A percentile compares a stretch with the other conserved stretches of the same genome.
These are phyloP conservation scores for Cicer bijugum DNA, from an alignment of 306 rosid species.

Conservation along the genomic window DNA sequence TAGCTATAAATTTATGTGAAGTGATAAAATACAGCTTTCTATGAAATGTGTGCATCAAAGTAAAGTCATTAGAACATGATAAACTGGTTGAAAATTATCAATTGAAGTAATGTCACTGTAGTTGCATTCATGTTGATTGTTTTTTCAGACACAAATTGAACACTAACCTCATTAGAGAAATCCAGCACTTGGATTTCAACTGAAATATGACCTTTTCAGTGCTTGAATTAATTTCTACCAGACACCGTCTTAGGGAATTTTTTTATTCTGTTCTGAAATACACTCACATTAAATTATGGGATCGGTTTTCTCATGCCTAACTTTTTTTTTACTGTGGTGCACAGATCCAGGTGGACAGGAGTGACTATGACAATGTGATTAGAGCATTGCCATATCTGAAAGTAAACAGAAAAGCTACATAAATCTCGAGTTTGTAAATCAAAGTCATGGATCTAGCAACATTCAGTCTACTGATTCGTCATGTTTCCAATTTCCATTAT, in stretches of 20 bases:
- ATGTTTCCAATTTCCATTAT: slow-evolving; percentile 1
- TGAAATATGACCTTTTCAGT: background rate
- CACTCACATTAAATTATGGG: slow-evolving; percentile 9
- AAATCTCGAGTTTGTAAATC: slow-evolving; percentile 38
- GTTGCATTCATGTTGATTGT: slow-evolving; percentile 21
- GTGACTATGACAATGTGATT: slow-evolving; percentile 91
- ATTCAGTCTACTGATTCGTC: slow-evolving; percentile 35
- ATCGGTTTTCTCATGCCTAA: slow-evolving; percentile 44
- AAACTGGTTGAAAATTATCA: background rate
- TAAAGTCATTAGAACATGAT: slow-evolving; percentile 23
- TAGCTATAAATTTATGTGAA: background rate
- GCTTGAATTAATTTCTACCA: background rate
- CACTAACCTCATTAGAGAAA: background rate
- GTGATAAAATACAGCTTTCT: slow-evolving; percentile 8
- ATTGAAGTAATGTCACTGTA: slow-evolving; percentile 5
- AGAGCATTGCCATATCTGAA: slow-evolving; percentile 88
- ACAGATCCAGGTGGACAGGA: slow-evolving; percentile 73
- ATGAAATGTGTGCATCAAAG: slow-evolving; percentile 17
- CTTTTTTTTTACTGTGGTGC: slow-evolving; percentile 31
- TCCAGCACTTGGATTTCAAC: slow-evolving; percentile 16
- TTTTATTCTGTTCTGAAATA: background rate
- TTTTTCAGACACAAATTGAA: slow-evolving; percentile 26
- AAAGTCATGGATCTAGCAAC: slow-evolving; percentile 29
- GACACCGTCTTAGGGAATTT: background rate
- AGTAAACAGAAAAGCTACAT: slow-evolving; percentile 75